Base-by-base conservation (phyloP, 2,329 filamentous ascomycete species). In the Colletotrichum cuscutae region DNA sequence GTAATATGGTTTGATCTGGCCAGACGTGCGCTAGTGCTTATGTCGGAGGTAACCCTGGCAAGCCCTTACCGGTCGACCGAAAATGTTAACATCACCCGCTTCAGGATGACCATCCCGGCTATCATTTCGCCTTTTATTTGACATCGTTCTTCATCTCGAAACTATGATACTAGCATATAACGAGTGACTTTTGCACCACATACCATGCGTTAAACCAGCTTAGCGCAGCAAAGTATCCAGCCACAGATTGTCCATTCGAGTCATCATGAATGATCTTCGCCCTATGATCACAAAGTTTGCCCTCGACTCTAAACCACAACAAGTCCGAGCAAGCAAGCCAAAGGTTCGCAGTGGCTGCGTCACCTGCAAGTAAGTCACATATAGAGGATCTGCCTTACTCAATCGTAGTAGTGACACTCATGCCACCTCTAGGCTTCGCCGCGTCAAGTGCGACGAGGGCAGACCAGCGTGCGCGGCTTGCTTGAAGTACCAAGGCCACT, bases 401-500 rank as follows among this genome's bases (percentile, higher is more conserved):
- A 37, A 24, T 24, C 1, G 9, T 7, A 30, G 13, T 59, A 11
- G 12, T 53, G 30, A 53, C 8, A 26, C 42, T 9, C n/a, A 24
- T 53, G 1, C 0, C 6, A 6, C 4, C 3, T 24, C 22, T 9
- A 73, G 71, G 7, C 65, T 58, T 19, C 70, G 70, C 5, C 70
- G 30, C 30, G 52, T 24, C 5, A 72, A 72, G 2, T 72, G 70
- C 3, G 65, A 72, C n/a, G 70, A 72, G 37, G 46, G 30, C 15
- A 72, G 42, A 26, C 70, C 70, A 0, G 65, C 70, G 5, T 72
- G 70, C 13, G 37, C 32, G 15, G 26, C 53, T 5, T 72, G 70
- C 30, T 53, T 72, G 30, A 72, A 69, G n/a, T 72, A 69, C 7
- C 26, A 58, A 2, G 70, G 70, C 24, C 57, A 59, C 22, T 72